Base-by-base conservation (phyloP, 441 rosid species). In the Pelargonium australe region DNA sequence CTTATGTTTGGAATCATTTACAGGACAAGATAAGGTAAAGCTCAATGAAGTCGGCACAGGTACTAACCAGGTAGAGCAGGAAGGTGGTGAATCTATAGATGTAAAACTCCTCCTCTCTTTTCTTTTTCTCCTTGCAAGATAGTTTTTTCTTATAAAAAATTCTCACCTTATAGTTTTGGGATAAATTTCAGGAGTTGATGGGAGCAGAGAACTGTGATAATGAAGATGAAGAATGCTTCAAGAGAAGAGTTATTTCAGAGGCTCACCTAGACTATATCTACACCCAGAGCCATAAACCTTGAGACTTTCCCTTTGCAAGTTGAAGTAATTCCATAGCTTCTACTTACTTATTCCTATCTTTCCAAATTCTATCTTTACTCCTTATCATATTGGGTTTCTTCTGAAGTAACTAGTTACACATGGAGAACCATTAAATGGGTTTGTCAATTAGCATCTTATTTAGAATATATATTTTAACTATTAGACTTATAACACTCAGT, bases 201-300 rank as follows among this genome's bases (percentile, higher is more conserved):
- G 91, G 85, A 2, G 61, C 66, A 70, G 88, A 83, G 71, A 10
- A 6, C 12, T 88, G 96, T 65, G 76, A 71, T n/a, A 69, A 41
- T 63, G 83, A 68, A 63, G 89, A 85, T 70, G 89, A 79, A 76
- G 96, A 87, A 68, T 86, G 92, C 70, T 75, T 81, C 63, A 80
- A 71, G 75, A 85, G 85, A 81, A 85, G 94, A 65, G 73, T 78
- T 61, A 70, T 79, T 13, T 71, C 77, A n/a, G 95, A 90, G 79
- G 84, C 84, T 81, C 96, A 88, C 77, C 86, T 90, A 82, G 96
- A 90, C 77, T 90, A 88, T 80, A 85, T 88, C 77, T 90, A 90
- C 81, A 86, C 92, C 19, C 92, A 88, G 66, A 84, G 84, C 16
- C 86, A 80, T 63, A 82, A 79, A 77, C 89, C 86, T 66, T 87